phyloP scores from a whole-genome alignment of 352 stramenopile species.

The Phytophthora sojae region DNA sequence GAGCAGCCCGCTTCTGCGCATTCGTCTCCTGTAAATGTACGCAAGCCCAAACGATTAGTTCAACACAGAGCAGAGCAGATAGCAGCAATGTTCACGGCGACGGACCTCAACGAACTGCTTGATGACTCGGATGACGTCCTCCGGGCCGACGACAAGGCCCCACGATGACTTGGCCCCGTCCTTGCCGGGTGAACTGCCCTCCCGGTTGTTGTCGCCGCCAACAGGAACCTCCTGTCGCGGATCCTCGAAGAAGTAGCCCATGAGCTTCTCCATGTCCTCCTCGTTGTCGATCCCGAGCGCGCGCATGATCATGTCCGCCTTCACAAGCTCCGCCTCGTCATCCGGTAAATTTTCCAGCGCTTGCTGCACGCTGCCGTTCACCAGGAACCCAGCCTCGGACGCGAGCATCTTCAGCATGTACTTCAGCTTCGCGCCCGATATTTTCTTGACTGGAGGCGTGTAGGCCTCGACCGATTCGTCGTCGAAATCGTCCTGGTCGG shows the following conservation, averaged over 20 bases:
- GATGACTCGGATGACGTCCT: conserved; percentile 90
- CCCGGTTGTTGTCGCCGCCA: conserved; percentile 29
- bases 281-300: conserved; percentile 88
- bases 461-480: conserved; percentile 67
- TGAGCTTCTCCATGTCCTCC: conserved; percentile 85
- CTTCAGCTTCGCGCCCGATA: conserved; percentile 87
- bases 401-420: conserved; percentile 90
- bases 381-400: conserved; percentile 88
- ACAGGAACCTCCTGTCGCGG: conserved; percentile 56
- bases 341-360: conserved; percentile 78
- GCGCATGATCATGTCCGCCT: conserved; percentile 90
- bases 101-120: conserved; percentile 89
- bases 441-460: conserved; percentile 57
- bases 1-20: conserved; percentile 70
- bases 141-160: conserved; percentile 77
- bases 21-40: conserved; percentile 60
- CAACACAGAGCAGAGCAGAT: not conserved
- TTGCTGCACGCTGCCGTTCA: conserved; percentile 83
- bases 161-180: conserved; percentile 31
- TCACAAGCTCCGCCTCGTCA: conserved; percentile 83
- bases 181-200: conserved; percentile 9
- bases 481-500: conserved; percentile 35
- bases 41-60: not conserved
- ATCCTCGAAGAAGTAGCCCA: conserved; percentile 83
- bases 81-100: not conserved